Conservation (phyloP, 768 basidiomycete species). For the Mrakia frigida region DNA sequence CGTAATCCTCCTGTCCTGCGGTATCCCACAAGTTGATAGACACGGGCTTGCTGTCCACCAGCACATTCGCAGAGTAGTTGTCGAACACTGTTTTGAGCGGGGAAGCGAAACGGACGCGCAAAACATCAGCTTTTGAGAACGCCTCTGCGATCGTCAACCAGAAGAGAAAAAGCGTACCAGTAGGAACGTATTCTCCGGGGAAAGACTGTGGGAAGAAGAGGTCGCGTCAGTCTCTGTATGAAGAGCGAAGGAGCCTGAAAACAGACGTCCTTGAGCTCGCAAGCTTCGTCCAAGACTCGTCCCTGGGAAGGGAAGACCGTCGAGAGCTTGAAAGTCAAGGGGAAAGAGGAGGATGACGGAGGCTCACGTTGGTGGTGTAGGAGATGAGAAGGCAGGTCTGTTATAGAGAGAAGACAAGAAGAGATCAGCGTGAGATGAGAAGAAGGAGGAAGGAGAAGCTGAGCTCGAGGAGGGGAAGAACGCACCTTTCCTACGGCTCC, state of each 20-base stretch:
- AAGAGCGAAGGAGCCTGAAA: neutral
- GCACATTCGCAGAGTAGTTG: constrained; percentile 86
- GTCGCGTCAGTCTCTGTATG: neutral
- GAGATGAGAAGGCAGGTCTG: constrained; percentile 98
- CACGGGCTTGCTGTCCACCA: constrained; percentile 92
- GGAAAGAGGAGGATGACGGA: neutral
- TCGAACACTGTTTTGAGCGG: constrained; percentile 67
- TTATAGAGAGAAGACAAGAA: neutral
- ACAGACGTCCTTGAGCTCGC: neutral
- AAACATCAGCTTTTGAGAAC: no score
- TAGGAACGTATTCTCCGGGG: constrained; percentile 18
- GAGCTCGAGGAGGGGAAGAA: neutral
- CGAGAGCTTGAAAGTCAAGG: neutral
- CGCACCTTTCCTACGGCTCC: constrained; percentile 96
- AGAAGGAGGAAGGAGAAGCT: neutral
- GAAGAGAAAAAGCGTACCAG: no score
- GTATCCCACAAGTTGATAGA: constrained; percentile 78
- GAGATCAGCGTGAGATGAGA: neutral
- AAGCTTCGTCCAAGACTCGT: neutral
- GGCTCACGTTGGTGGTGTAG: constrained; percentile 68
- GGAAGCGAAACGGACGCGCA: no score
- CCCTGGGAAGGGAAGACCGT: neutral
- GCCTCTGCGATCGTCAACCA: no score
- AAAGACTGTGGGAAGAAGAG: neutral
- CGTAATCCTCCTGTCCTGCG: constrained; percentile 81